Evolutionary conservation across 2,329 filamentous ascomycete species (phyloP), one percentile per base, ranked within the genome.

Genomic region (Fusarium bulbicola): DNA sequence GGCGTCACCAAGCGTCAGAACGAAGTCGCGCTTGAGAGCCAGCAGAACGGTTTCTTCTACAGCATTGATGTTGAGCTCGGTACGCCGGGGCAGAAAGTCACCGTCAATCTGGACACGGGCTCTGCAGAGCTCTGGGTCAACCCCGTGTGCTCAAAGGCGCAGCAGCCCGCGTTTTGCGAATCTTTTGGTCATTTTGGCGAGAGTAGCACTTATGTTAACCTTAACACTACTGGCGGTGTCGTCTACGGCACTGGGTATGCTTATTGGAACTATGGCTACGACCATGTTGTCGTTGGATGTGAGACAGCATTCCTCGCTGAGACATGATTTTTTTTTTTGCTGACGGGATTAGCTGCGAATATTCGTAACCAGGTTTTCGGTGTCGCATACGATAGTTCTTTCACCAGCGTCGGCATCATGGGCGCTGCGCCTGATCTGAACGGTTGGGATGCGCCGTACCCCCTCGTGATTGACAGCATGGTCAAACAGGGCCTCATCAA

Each of bases 101-200:
- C 77, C 39, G 81, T 85, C 67, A 79, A 82, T 66, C 79, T 85
- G 54, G 83, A 85, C 65, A 85, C 83, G 1, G 82, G 82, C 21
- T 84, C 83, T 8, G 76, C 79, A 14, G 83, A 85, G 71, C 78
- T 84, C 10, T 85, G 83, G 83, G 81, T 85, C 42, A 84, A 85
- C 62, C 83, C 83, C 12, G 75, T 80, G 13, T 85, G 83, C 72
- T 73, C 72, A 58, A 80, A 80, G 46, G 74, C 81, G 2, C 57
- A 66, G 11, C 75, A 82, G 36, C 70, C 73, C 2, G 45, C 59
- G 0, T 78, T 80, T 36, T 83, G 81, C 70, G 36, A 70, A 21
- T 56, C 52, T 2, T 78, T 80, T 63, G 79, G 80, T 13, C 77
- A 77, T 26, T 82, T 81, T 42, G 78, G 74, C 20, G 69, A 72